These are phyloP conservation scores for Pseudogymnoascus sp. DNA, from an alignment of 2,329 filamentous ascomycete genomes.

Conservation along the genomic window DNA sequence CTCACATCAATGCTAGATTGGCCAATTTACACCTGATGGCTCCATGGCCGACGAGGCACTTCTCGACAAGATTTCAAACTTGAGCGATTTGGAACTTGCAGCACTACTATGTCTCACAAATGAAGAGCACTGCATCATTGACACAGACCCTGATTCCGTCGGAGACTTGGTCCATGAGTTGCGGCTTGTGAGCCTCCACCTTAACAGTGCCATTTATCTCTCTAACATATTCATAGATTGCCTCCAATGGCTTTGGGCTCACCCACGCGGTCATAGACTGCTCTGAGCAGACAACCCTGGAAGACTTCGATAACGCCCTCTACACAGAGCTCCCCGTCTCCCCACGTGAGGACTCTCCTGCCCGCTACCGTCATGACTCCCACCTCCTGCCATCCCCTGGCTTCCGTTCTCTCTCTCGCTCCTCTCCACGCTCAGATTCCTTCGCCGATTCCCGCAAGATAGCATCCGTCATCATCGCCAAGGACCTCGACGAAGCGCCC, in stretches of 20 bases:
- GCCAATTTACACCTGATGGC: conserved; percentile 11
- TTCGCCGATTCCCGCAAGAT: conserved; percentile 46
- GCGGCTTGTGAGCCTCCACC: conserved; percentile 45
- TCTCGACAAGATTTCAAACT: conserved; percentile 61
- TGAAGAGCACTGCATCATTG: conserved; percentile 81
- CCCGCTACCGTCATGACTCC: conserved; percentile 24
- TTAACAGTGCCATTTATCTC: background rate
- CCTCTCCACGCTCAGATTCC: conserved; percentile 28
- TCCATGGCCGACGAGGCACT: conserved; percentile 55
- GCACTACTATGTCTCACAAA: conserved; percentile 71
- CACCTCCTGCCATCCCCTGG: conserved; percentile 24
- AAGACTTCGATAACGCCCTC: conserved; percentile 70
- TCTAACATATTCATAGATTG: conserved; percentile 42
- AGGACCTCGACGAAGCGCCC: conserved; percentile 67
- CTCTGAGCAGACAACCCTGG: conserved; percentile 62
- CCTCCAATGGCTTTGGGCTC: conserved; percentile 63
- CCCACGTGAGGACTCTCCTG: conserved; percentile 20
- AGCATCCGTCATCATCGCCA: conserved; percentile 75
- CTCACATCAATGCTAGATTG: background rate
- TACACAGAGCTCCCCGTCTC: conserved; percentile 34
- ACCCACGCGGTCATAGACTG: conserved; percentile 64
- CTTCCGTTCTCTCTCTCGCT: conserved; percentile 23
- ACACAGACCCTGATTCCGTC: conserved; percentile 54
- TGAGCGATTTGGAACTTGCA: conserved; percentile 85
- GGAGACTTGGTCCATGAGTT: conserved; percentile 67